Base-by-base conservation (phyloP, 441 rosid species). In the Syzygium syzygioides region DNA sequence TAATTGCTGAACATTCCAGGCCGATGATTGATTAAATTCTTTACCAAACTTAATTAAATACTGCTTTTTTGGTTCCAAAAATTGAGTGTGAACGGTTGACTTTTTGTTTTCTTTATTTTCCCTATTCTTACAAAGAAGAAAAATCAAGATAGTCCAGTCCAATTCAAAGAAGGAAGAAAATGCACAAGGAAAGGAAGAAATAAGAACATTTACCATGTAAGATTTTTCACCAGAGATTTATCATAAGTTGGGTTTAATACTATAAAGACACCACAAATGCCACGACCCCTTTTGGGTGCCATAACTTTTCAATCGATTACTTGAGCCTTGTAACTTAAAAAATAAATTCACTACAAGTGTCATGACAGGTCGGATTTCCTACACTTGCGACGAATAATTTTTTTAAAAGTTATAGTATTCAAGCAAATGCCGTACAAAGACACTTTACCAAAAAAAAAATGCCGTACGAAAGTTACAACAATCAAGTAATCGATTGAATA, bases 351-450 rank as follows among this genome's bases (percentile, higher is more conserved):
- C 0, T 25, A 32, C 25, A 32, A 18, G 7, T 66, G 45, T 66
- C 14, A 4, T 9, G 12, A 9, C 10, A 66, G 1, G 45, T 66
- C 11, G 5, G 12, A 71, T 71, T 71, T 37, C 14, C 4, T 0
- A 71, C 37, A 32, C 4, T 2, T 32, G 1, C 9, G 7, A 12
- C 34, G 9, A 32, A 66, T 2, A 19, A 0, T 2, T 66, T 66
- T 30, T 64, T 4, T 14, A 0, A 68, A 68, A 34, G 48, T 20
- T 0, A 19, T 0, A 1, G 15, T 2, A 17, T 4, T 71, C 4
- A 37, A 20, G 3, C 9, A 1, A 59, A 6, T 0, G 9, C 6
- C 14, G 1, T 20, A 37, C 6, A 6, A 71, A n/a, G n/a, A n/a
- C n/a, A n/a, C n/a, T n/a, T n/a, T n/a, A n/a, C n/a, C n/a, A n/a